These are phyloP conservation scores for Phallus indusiatus DNA, from an alignment of 768 basidiomycete species.

Conservation along the genomic window DNA sequence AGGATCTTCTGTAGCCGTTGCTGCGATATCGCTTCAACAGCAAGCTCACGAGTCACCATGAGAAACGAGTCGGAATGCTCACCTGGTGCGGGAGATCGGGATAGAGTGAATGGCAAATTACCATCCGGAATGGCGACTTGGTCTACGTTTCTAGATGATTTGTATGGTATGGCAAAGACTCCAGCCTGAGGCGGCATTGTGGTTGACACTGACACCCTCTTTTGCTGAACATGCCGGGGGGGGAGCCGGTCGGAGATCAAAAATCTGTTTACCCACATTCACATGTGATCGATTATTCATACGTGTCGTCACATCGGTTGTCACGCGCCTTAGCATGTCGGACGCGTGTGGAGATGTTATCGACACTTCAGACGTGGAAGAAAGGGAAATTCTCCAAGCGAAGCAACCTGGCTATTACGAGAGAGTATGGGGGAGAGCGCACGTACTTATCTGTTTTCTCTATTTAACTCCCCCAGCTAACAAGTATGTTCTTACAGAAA, in stretches of 20 bases:
- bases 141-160: constrained; percentile 30
- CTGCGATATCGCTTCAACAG: constrained; percentile 15
- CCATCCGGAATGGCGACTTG: constrained; percentile 12
- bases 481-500: neutral
- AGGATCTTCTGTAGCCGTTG: constrained; percentile 27
- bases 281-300: neutral
- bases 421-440: neutral
- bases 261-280: neutral
- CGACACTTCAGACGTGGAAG: constrained; percentile 8
- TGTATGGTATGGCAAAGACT: constrained; percentile 53
- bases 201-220: neutral
- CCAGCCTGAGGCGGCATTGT: constrained; percentile 63
- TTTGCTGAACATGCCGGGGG: neutral
- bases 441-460: neutral
- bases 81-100: neutral
- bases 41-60: neutral
- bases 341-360: constrained; percentile 1
- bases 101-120: neutral
- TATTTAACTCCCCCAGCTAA: neutral
- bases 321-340: neutral
- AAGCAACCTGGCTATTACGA: neutral
- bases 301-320: neutral
- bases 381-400: neutral
- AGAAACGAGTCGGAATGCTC: neutral
- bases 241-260: neutral